These are phyloP conservation scores for Xanthoconium separans DNA, from an alignment of 1,284 basidiomycete species.

Conservation along the genomic window DNA sequence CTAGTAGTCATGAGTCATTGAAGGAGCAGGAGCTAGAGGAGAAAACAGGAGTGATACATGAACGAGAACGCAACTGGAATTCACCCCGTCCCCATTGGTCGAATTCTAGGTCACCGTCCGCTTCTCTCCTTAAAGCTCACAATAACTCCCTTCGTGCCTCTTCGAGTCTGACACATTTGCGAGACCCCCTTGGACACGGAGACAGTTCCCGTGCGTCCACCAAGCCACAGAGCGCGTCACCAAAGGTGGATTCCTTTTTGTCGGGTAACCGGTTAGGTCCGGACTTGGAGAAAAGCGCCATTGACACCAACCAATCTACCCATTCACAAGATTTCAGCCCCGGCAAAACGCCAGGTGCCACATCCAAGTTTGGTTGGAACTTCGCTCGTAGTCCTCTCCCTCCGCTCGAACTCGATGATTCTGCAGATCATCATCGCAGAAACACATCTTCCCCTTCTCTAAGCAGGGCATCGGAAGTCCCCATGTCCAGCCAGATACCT, in stretches of 20 bases:
- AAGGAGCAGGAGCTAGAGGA: conserved; percentile 37
- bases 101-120: conserved; percentile 20
- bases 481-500: conserved; percentile 44
- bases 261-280: conserved; percentile 1
- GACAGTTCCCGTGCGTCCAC: conserved; percentile 4
- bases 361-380: conserved; percentile 42
- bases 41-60: conserved; percentile 39
- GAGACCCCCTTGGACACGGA: conserved; percentile 11
- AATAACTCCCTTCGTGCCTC: conserved; percentile 17
- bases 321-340: conserved; percentile 9
- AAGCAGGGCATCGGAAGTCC: conserved; percentile 23
- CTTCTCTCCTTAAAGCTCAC: conserved; percentile 6
- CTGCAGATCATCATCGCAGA: conserved; percentile 26
- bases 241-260: conserved; percentile 2
- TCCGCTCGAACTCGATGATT: conserved; percentile 41
- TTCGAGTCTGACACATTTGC: conserved; percentile 19
- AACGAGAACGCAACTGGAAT: conserved; percentile 59
- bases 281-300: conserved; percentile 1
- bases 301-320: background rate
- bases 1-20: conserved; percentile 35
- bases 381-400: conserved; percentile 39
- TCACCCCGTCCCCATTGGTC: conserved; percentile 54
- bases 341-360: conserved; percentile 20
- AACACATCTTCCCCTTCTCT: conserved; percentile 21
- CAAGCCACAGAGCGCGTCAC: conserved; percentile 1